Evolutionary conservation across 495 filamentous ascomycete genomes (phyloP).

Genomic region (Neurospora sp.): DNA sequence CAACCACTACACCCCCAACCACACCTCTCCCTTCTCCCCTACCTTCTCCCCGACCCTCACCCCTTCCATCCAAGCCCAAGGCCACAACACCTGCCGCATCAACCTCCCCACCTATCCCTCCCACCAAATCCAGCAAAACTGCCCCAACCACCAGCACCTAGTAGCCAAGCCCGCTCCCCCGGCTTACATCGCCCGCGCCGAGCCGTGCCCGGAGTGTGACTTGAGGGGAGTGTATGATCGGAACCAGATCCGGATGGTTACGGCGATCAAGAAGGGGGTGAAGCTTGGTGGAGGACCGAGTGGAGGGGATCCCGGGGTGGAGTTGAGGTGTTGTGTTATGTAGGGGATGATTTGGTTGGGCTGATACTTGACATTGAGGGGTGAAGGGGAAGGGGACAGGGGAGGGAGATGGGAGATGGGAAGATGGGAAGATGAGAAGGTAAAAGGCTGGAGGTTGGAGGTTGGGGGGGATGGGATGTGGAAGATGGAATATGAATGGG

Average conservation of each 20-base stretch:
- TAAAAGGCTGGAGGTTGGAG: no score
- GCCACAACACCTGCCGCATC: not conserved
- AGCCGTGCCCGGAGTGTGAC: slow-evolving; percentile 20
- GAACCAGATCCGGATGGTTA: slow-evolving; percentile 26
- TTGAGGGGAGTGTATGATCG: slow-evolving; percentile 24
- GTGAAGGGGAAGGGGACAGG: not conserved
- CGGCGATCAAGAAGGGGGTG: slow-evolving; percentile 15
- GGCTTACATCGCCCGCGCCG: slow-evolving; percentile 5
- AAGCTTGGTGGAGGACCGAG: slow-evolving; percentile 30
- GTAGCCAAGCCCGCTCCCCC: slow-evolving; percentile 12
- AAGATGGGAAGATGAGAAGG: not conserved
- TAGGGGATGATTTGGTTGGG: no score
- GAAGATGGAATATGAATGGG: no score
- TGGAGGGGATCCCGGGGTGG: slow-evolving; percentile 23
- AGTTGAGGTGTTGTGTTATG: slow-evolving; percentile 27
- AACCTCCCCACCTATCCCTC: not conserved
- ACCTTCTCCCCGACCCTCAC: not conserved
- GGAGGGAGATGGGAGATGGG: no score
- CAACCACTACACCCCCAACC: not conserved
- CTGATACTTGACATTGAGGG: no score
- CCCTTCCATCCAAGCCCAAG: not conserved
- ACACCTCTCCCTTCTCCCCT: not conserved
- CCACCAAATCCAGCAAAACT: not conserved
- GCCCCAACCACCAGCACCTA: not conserved
- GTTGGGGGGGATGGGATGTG: no score